Evolutionary conservation across 192 early-diverging fungal genomes (phyloP), one percentile per base, ranked within the genome.

Genomic region (Podila verticillata): DNA sequence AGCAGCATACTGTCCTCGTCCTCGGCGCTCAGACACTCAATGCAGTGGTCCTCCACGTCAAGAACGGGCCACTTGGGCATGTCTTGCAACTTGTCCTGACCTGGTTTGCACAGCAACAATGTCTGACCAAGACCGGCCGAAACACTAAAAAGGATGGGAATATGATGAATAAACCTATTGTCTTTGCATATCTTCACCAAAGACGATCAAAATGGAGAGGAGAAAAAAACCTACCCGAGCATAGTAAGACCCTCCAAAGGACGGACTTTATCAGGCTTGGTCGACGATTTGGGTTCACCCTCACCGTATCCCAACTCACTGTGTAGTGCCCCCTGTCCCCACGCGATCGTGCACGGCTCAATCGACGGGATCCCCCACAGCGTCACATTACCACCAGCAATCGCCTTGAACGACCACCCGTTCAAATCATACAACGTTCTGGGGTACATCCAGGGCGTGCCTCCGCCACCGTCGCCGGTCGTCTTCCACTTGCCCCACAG

Each of bases 401-500:
- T 82, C 13, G 26, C 72, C 63, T 70, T 74, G 74, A 82, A 72
- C 1, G 73, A 36, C 85, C 85, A 86, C 60, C 85, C 85, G 57
- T 86, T 86, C 24, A 86, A 69, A 68, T 86, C 85, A 48, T 84
- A 83, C 31, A 86, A 28, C 22, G 72, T 82, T 24, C 70, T 70
- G 20, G 85, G 85, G 51, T 80, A 74, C 86, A 87, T 85, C 84
- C 86, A 87, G 9, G 86, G 86, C 30, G 83, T 82, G 31, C 86
- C 86, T 32, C 84, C 75, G 32, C 86, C 85, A 26, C 86, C 86
- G 47, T 85, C 84, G 12, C 86, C 86, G 17, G 84, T 85, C 22
- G 73, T 84, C 67, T 87, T 87, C 82, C 84, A 87, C 48, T 87
- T 87, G 57, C 86, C 86, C 86, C 86, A 87, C 26, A 87, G 48